phyloP scores from a whole-genome alignment of 2,329 filamentous ascomycete genomes.

The Nothopassalora personata region DNA sequence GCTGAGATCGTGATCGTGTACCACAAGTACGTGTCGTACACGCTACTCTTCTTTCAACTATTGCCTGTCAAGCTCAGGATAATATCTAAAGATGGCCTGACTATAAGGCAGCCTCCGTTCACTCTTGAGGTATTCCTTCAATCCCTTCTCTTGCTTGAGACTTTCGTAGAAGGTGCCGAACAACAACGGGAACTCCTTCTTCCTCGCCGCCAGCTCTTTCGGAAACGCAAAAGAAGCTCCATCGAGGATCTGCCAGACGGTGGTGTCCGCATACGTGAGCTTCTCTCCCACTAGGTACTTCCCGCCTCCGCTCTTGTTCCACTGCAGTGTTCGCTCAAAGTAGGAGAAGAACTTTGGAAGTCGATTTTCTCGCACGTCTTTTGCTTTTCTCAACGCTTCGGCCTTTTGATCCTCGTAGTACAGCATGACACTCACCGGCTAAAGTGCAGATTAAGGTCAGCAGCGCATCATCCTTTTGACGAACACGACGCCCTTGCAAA shows the following conservation, averaged over 20 bases:
- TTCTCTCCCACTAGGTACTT: slow-evolving; percentile 61
- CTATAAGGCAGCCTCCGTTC: slow-evolving; percentile 57
- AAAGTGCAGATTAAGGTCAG: not conserved
- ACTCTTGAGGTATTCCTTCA: slow-evolving; percentile 66
- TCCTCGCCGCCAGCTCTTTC: slow-evolving; percentile 55
- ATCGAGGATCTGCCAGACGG: slow-evolving; percentile 62
- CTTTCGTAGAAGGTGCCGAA: slow-evolving; percentile 58
- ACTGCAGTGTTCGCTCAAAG: slow-evolving; percentile 61
- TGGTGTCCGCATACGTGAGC: slow-evolving; percentile 67
- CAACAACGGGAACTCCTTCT: slow-evolving; percentile 55
- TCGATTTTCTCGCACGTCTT: slow-evolving; percentile 55
- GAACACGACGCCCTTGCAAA: not conserved
- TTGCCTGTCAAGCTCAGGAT: slow-evolving; percentile 63
- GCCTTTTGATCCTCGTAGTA: slow-evolving; percentile 74
- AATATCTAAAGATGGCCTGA: slow-evolving; percentile 64
- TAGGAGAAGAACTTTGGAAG: slow-evolving; percentile 69
- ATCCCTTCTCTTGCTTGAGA: slow-evolving; percentile 57
- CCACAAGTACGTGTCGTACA: not conserved
- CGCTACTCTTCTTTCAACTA: slow-evolving; percentile 12
- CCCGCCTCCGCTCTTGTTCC: slow-evolving; percentile 52
- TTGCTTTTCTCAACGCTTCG: slow-evolving; percentile 55
- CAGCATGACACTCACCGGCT: slow-evolving; percentile 22
- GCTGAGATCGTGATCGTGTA: slow-evolving; percentile 8
- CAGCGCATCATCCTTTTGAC: not conserved
- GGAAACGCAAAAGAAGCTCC: slow-evolving; percentile 62